phyloP scores from a whole-genome alignment of 345 rosid species.

The Barbarea vulgaris region DNA sequence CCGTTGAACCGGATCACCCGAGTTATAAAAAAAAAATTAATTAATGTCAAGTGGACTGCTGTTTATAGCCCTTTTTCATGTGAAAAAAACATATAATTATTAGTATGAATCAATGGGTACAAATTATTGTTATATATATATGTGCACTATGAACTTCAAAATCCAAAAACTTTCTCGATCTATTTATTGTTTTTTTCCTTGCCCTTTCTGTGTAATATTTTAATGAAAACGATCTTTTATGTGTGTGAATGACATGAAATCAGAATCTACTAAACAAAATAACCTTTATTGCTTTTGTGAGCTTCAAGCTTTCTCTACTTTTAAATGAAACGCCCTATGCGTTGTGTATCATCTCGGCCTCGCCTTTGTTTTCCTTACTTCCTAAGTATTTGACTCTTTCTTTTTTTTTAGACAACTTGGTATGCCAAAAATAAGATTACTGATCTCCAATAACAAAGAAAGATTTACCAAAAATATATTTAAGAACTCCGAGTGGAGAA shows the following conservation, averaged over 20 bases:
- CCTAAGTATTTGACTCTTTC: conserved; percentile 30
- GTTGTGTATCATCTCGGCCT: conserved; percentile 31
- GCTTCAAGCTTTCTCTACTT: conserved; percentile 48
- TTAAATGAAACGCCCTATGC: conserved; percentile 25
- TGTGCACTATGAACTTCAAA: conserved; percentile 16
- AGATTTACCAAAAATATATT: background rate
- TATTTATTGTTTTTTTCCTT: background rate
- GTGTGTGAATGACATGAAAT: conserved; percentile 35
- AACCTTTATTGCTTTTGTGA: conserved; percentile 58
- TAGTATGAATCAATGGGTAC: background rate
- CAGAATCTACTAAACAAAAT: conserved; percentile 25
- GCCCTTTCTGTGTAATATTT: conserved; percentile 12
- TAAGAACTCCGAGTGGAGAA: background rate
- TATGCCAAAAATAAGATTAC: background rate
- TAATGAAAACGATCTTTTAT: conserved; percentile 8
- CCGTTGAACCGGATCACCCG: no score
- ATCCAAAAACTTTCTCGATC: background rate
- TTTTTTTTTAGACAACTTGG: background rate
- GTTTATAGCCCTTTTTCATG: background rate
- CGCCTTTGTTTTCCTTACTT: conserved; percentile 35
- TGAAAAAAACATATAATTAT: background rate
- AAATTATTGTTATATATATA: background rate
- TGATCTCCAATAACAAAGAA: background rate
- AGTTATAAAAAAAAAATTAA: no score
- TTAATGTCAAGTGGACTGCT: background rate